Evolutionary conservation across 306 rosid genomes (phyloP), one percentile per base, ranked within the genome.

Genomic region (Sechiopsis laciniata): DNA sequence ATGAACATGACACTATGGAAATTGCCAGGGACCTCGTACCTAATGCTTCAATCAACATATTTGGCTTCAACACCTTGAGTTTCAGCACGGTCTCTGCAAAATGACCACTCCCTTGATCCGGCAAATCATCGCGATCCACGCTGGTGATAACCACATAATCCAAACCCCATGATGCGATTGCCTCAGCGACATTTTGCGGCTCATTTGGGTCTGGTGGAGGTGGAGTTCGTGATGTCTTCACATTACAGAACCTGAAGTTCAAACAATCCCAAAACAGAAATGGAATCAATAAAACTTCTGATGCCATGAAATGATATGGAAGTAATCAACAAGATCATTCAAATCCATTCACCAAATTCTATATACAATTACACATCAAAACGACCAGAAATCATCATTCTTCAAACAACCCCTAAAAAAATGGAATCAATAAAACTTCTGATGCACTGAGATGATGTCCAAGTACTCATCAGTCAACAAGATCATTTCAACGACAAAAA

Each of bases 151-250:
- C 99, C 80, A 95, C 99, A 74, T 95, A 95, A 74, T 87, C 99
- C 91, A 95, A 84, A 73, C 99, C 99, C 99, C 99, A 94, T 0
- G 97, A 91, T 22, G 92, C 99, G 64, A 95, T 91, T 55, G 99
- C 99, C 84, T 95, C 99, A 46, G 99, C 99, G 81, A 95, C 99
- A 76, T 95, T 95, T 75, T 81, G 74, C n/a, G 99, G 99, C 74
- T 95, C 99, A 53, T 89, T 83, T 5, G 96, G 96, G 74, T 95
- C 99, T 26, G 97, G 96, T 1, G 97, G 95, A 0, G 97, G 99
- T 46, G 99, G 99, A 52, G 97, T 88, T 76, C 85, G 88, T 3
- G 99, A 95, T 17, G 99, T 95, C 86, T 95, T 95, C 75, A 95
- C 99, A 78, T 95, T 95, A 78, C 99, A 95, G 83, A 95, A 91